Conservation (phyloP, 257 asterid genomes). For the Cruciata laevipes region DNA sequence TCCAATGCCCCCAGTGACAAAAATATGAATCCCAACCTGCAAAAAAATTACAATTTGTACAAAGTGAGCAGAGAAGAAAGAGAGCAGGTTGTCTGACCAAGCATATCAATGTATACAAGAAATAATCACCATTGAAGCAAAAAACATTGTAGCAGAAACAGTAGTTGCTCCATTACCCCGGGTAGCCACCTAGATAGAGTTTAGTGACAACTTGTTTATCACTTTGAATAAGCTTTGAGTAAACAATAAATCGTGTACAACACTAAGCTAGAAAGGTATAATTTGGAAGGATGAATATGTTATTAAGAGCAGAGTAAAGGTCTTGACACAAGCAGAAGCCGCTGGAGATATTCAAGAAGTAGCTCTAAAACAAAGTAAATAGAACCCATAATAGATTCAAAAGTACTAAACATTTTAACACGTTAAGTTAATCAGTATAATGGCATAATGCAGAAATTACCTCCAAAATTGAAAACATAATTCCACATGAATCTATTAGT, state of each 20-base stretch:
- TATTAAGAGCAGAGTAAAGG: not conserved
- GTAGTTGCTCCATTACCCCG: constrained; percentile 92
- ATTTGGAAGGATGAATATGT: not conserved
- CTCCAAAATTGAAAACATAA: not conserved
- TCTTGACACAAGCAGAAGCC: not conserved
- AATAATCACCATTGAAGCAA: constrained; percentile 69
- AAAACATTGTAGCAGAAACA: constrained; percentile 92
- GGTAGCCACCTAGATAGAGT: constrained; percentile 62
- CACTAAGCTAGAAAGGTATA: not conserved
- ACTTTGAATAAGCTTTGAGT: not conserved
- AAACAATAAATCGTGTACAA: not conserved
- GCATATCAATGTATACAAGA: constrained; percentile 2
- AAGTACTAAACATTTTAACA: not conserved
- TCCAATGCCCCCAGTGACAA: constrained; percentile 95
- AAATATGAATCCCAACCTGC: constrained; percentile 87
- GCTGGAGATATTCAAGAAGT: not conserved
- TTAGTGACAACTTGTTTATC: not conserved
- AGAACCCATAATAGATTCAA: no score
- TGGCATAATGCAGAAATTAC: not conserved
- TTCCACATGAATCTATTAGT: not conserved
- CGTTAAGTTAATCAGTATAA: not conserved
- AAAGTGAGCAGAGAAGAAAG: not conserved
- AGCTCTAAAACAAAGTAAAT: not conserved
- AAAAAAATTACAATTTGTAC: not conserved
- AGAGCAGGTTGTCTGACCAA: not conserved